These are phyloP conservation scores for Globisporangium splendens DNA, from an alignment of 352 stramenopile genomes.

Conservation along the genomic window DNA sequence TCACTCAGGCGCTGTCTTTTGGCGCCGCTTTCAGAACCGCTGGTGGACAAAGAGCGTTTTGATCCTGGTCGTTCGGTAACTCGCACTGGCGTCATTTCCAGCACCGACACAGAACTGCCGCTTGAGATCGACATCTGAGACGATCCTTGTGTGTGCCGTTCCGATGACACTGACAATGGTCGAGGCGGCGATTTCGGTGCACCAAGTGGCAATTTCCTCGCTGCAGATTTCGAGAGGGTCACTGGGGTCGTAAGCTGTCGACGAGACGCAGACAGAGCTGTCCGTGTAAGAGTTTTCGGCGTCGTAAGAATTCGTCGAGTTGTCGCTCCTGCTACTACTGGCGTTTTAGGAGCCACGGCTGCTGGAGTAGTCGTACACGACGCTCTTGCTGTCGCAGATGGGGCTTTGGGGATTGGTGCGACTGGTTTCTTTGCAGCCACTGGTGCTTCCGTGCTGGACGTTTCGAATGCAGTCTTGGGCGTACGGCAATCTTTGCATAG, in stretches of 20 bases:
- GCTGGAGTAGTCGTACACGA: neutral
- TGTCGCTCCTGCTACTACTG: neutral
- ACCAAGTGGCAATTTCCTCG: constrained; percentile 13
- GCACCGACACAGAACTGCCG: constrained; percentile 7
- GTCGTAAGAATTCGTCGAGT: constrained; percentile 15
- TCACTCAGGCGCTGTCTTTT: neutral
- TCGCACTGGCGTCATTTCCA: constrained; percentile 16
- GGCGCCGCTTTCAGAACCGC: neutral
- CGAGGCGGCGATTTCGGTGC: constrained; percentile 5
- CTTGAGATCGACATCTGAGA: neutral
- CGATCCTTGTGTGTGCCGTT: neutral
- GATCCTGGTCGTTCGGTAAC: constrained; percentile 7
- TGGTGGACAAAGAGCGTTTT: constrained; percentile 7
- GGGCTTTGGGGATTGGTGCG: constrained; percentile 3
- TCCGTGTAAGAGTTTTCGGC: constrained; percentile 10
- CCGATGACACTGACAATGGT: neutral
- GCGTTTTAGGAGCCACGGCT: constrained; percentile 1
- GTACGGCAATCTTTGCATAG: constrained; percentile 46
- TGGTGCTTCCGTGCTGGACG: neutral
- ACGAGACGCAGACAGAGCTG: neutral
- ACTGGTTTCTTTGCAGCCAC: neutral
- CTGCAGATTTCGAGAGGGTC: neutral
- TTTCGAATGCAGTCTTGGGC: constrained; percentile 22
- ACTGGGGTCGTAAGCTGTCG: constrained; percentile 7
- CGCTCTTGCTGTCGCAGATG: constrained; percentile 1